Evolutionary conservation across 192 early-diverging fungal species (phyloP).

Genomic region (Backusella morwellensis): DNA sequence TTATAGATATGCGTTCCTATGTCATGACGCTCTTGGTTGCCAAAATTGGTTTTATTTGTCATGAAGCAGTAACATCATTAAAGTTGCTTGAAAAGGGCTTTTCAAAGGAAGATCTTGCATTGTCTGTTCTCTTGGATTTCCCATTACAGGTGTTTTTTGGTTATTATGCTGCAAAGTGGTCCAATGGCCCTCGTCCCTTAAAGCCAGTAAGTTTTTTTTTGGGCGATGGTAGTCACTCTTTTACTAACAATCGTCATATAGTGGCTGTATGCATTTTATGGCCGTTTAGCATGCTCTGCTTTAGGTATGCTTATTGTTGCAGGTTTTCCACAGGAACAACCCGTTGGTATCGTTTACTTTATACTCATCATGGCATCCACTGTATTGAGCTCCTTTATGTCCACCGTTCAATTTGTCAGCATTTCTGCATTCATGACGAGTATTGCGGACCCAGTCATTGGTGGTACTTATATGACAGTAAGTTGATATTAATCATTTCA

Average conservation of each 20-base stretch:
- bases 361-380: constrained; percentile 73
- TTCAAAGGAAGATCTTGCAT: constrained; percentile 91
- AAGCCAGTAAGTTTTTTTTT: constrained; percentile 58
- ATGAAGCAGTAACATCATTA: constrained; percentile 91
- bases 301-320: constrained; percentile 84
- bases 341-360: constrained; percentile 69
- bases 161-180: constrained; percentile 97
- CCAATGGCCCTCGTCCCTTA: constrained; percentile 78
- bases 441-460: constrained; percentile 94
- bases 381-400: constrained; percentile 83
- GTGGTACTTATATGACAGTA: constrained; percentile 84
- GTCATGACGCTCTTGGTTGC: constrained; percentile 78
- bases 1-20: constrained; percentile 79
- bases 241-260: constrained; percentile 29
- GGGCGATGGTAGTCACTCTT: background rate
- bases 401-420: constrained; percentile 95
- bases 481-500: constrained; percentile 17
- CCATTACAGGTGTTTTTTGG: constrained; percentile 97
- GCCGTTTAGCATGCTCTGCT: constrained; percentile 75
- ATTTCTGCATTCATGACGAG: constrained; percentile 93
- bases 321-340: constrained; percentile 68
- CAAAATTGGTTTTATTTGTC: constrained; percentile 95
- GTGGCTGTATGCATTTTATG: constrained; percentile 91
- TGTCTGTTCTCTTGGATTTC: constrained; percentile 93
- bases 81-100: constrained; percentile 96